Evolutionary conservation across 495 filamentous ascomycete species (phyloP), one percentile per base, ranked within the genome.

Genomic region (Chaetomium tenue): DNA sequence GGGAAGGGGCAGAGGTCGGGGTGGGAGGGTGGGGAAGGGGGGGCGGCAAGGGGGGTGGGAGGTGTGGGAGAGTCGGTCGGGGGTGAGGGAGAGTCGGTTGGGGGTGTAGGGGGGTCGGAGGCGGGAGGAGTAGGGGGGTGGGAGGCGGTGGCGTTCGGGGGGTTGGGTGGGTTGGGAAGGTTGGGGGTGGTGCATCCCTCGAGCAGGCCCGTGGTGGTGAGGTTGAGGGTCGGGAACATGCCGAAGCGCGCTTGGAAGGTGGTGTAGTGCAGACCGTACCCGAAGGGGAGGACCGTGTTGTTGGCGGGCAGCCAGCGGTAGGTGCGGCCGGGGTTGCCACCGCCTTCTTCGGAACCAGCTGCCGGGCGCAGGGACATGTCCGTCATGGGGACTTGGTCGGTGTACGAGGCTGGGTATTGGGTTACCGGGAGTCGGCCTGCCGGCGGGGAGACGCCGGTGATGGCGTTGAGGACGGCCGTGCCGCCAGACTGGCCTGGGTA

Each of bases 361-460:
- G 66, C 58, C 16, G 79, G 76, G 0, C 77, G 74, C 33, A 83
- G 68, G 20, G 73, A 70, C 79, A 83, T 82, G 18, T 78, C 67
- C 3, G 77, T 77, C 68, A 80, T 12, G 66, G 70, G 23, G 20
- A 77, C 70, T n/a, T 72, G 70, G 37, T 67, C 60, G n/a, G 73
- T 72, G 64, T 81, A 83, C 58, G 70, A 66, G 0, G 64, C 61
- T 0, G 79, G 78, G 54, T 83, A 83, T 62, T 77, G 72, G 15
- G 84, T 88, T 30, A 87, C 86, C 3, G 87, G 86, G 1, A 89
- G 74, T 23, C 87, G 82, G 22, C 80, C 87, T 15, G 83, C 84
- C 0, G 85, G 86, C 25, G 82, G 78, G 13, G 73, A 73, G 8
- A 69, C 72, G 3, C 85, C 86, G 18, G 79, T 83, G 7, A 88